Evolutionary conservation across 2,329 filamentous ascomycete species (phyloP), one percentile per base, ranked within the genome.

Genomic region (Venturia carpophila): DNA sequence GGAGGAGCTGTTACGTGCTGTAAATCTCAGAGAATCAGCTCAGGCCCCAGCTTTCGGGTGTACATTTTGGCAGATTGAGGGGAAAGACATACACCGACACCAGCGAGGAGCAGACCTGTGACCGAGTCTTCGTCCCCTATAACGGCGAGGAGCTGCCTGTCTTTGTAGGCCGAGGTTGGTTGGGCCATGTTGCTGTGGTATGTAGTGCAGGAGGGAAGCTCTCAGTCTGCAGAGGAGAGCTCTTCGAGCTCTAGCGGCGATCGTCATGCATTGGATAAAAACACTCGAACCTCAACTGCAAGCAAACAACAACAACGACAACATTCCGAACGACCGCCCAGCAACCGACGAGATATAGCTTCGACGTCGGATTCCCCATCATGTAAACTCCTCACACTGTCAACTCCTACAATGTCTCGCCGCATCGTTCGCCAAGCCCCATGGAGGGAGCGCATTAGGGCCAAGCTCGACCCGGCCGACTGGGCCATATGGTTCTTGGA

Each of bases 111-210:
- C 73, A 99, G 84, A 68, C 94, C 94, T 21, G 94, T 99, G 66
- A 97, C 92, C 60, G 94, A 96, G 79, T 95, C 91, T 86, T 99
- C 94, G 77, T 99, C 94, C 63, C 94, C 94, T 74, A 99, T 99
- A 61, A 99, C 93, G 69, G 94, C 94, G 66, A 99, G 86, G 75
- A 99, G 96, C 79, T 99, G 89, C 72, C 94, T 86, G 79, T 97
- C 92, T 79, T 85, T 86, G 77, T 84, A 86, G 69, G 83, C 79
- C 67, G 85, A 80, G 61, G 79, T 74, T 66, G 83, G 78, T 69
- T 84, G 79, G 71, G 86, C 82, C 85, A 89, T 61, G 42, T 34
- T 45, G n/a, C 13, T 21, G 24, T 17, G 24, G 11, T 42, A n/a
- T 17, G 43, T 21, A 39, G 15, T 43, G 24, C 34, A 3, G 2